phyloP scores from a whole-genome alignment of 192 early-diverging fungal genomes.

The Ramicandelaber brevisporus region DNA sequence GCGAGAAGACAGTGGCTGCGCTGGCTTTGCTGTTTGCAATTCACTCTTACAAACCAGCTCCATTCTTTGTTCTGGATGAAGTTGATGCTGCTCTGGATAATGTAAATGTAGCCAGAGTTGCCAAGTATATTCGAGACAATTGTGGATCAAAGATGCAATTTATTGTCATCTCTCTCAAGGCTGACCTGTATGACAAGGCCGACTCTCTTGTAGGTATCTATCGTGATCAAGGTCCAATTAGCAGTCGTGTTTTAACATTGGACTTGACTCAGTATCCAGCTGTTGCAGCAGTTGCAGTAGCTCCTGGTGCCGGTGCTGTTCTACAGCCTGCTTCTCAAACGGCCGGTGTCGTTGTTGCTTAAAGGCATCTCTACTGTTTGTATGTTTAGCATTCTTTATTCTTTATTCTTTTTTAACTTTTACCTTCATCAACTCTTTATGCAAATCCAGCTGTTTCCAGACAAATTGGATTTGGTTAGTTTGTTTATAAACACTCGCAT shows the following conservation, averaged over 20 bases:
- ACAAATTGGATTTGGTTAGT: not conserved
- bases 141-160: constrained; percentile 36
- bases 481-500: too few species aligned
- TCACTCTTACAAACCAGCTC: constrained; percentile 81
- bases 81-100: constrained; percentile 97
- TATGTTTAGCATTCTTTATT: not conserved
- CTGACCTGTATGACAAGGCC: constrained; percentile 77
- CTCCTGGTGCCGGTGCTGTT: too few species aligned
- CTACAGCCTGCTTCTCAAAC: too few species aligned
- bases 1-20: constrained; percentile 96
- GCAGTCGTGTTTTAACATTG: constrained; percentile 60
- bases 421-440: not conserved
- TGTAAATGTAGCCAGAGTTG: constrained; percentile 81
- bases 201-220: constrained; percentile 90
- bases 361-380: constrained; percentile 1
- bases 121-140: constrained; percentile 55
- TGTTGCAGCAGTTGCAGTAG: too few species aligned
- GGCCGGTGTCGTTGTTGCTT: constrained; percentile 1
- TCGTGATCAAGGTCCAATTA: constrained; percentile 61
- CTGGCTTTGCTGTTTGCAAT: constrained; percentile 92
- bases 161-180: constrained; percentile 94
- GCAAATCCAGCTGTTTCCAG: not conserved
- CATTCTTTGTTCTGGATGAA: constrained; percentile 98
- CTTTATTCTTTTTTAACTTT: not conserved
- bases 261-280: constrained; percentile 21